Conservation (phyloP, 2,329 filamentous ascomycete species). For the Myriosclerotinia duriaeana region DNA sequence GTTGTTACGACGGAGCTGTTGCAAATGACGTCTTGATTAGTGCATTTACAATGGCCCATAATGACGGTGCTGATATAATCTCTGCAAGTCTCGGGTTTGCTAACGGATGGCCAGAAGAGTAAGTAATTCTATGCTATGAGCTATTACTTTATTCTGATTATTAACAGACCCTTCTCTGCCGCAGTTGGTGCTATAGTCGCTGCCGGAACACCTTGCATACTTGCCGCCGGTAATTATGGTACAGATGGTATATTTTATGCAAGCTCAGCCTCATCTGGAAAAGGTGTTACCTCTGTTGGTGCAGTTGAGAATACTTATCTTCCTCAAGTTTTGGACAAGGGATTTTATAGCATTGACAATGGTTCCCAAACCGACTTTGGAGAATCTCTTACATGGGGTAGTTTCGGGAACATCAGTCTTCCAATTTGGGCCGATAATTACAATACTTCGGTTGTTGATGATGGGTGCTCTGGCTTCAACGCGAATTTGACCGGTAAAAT, state of each 20-base stretch:
- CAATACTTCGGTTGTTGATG: constrained; percentile 5
- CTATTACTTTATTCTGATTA: background rate
- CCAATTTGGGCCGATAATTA: background rate
- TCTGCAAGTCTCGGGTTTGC: background rate
- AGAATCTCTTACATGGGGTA: background rate
- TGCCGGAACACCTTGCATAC: background rate
- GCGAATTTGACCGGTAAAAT: constrained; percentile 16
- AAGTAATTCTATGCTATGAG: background rate
- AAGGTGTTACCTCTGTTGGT: background rate
- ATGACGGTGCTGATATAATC: background rate
- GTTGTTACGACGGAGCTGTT: background rate
- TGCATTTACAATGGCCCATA: background rate
- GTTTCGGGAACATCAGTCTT: background rate
- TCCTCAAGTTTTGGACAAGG: too few relatives aligned
- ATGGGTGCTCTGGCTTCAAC: constrained; percentile 17
- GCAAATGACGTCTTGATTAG: background rate
- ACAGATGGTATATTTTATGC: background rate
- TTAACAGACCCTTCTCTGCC: background rate
- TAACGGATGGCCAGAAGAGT: background rate
- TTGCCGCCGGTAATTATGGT: background rate
- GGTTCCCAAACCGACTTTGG: background rate
- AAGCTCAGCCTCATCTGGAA: background rate
- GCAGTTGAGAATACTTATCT: background rate
- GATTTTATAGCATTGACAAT: background rate
- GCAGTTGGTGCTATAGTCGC: background rate